Evolutionary conservation across 1,139 yeast species (phyloP), one percentile per base, ranked within the genome.

Genomic region (Suhomyces kunorum): DNA sequence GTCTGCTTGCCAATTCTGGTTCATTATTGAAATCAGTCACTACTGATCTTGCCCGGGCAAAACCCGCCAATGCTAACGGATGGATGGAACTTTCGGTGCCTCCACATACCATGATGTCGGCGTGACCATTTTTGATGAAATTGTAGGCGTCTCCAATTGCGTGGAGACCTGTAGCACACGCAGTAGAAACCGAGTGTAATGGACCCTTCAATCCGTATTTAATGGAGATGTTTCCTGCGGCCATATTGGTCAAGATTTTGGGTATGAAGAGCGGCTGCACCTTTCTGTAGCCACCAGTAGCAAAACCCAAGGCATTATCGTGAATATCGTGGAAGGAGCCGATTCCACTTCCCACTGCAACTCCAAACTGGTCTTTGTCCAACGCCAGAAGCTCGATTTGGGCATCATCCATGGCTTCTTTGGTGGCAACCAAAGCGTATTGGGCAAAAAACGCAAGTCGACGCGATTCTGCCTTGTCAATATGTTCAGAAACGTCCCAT

Each of bases 151-250:
- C 99, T 2, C 98, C 98, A 41, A 94, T 83, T 0, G 97, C 79
- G 56, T 92, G 95, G 22, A 87, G 78, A 0, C 99, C 99, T 0
- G 98, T 89, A 3, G 98, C 96, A 67, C 99, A 94, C 0, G 98
- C 98, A 0, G 98, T 89, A 1, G 96, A 79, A 0, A 83, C 94
- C 0, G 96, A 71, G 58, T 89, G 96, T 40, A 87, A 80, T 2
- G 96, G 96, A 0, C 98, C 99, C 50, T 76, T 69, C 24, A 88
- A 64, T 3, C 86, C 84, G 54, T 81, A 78, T 49, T 78, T 75
- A 43, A 92, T 90, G 5, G 96, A 84, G 5, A 92, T 78, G 49
- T 89, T 84, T 2, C 98, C 98, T 0, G 92, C 89, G 0, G 96
- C 96, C 98, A 94, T 94, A 61, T 92, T 94, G 36, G 87, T 79